Evolutionary conservation across 2,329 filamentous ascomycete genomes (phyloP).

Genomic region (Didymella pomorum): DNA sequence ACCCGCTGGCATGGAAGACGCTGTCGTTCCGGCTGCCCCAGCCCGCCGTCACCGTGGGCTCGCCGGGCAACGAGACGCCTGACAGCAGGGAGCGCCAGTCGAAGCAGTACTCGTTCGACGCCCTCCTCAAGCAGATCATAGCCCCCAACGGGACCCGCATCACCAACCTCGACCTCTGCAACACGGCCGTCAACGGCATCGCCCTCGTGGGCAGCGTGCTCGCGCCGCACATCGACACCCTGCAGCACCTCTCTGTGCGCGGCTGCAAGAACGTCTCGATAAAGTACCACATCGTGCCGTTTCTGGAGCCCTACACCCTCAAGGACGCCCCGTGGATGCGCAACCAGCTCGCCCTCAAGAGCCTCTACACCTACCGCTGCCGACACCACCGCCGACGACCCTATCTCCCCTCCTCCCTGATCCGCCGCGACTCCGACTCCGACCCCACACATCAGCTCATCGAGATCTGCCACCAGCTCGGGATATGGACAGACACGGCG

Average conservation of each 20-base stretch:
- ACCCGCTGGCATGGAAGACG: constrained; percentile 68
- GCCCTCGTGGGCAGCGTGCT: constrained; percentile 64
- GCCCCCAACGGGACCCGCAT: constrained; percentile 65
- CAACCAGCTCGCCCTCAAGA: constrained; percentile 63
- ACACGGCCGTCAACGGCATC: constrained; percentile 66
- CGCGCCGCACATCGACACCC: constrained; percentile 61
- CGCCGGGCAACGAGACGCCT: constrained; percentile 52
- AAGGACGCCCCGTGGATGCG: constrained; percentile 53
- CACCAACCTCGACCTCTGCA: constrained; percentile 66
- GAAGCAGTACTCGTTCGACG: constrained; percentile 66
- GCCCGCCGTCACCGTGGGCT: constrained; percentile 48
- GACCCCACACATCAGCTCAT: constrained; percentile 69
- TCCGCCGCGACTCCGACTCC: constrained; percentile 65
- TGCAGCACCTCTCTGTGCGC: constrained; percentile 67
- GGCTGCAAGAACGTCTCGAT: constrained; percentile 71
- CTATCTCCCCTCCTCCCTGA: constrained; percentile 64
- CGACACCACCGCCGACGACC: constrained; percentile 68
- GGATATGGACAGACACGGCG: constrained; percentile 68
- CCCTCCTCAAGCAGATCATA: constrained; percentile 63
- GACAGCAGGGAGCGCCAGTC: constrained; percentile 58
- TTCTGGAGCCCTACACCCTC: constrained; percentile 56
- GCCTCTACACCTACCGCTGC: constrained; percentile 68
- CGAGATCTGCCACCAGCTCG: constrained; percentile 64
- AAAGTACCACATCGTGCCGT: constrained; percentile 70
- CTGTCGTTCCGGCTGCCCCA: constrained; percentile 65